These are phyloP conservation scores for Nicotiana tabacum DNA, from an alignment of 257 asterid species.

Conservation along the genomic window DNA sequence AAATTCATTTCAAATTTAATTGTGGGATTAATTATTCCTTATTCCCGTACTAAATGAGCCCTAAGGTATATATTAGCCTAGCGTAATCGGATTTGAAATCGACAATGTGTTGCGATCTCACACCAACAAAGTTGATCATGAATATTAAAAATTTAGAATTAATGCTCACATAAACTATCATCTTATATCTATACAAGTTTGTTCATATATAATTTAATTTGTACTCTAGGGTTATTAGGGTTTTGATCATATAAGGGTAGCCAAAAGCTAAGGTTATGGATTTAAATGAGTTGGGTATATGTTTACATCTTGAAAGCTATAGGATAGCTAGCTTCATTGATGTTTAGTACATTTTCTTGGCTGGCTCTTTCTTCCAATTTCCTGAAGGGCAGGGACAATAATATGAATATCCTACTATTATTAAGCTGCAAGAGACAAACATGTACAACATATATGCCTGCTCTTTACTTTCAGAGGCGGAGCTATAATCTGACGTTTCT, in stretches of 20 bases:
- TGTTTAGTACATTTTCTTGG: neutral
- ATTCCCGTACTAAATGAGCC: too few relatives aligned
- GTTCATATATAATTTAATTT: too few relatives aligned
- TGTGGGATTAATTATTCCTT: too few relatives aligned
- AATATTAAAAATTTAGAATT: neutral
- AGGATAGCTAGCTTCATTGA: neutral
- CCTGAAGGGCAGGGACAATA: conserved; percentile 1
- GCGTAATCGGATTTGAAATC: neutral
- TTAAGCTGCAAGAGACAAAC: neutral
- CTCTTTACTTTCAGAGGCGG: too few relatives aligned
- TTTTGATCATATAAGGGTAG: neutral
- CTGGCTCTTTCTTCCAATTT: neutral
- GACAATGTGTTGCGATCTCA: neutral
- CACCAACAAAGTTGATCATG: neutral
- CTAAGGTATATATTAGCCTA: too few relatives aligned
- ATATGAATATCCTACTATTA: neutral
- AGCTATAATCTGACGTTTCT: too few relatives aligned
- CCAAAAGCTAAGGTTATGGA: conserved; percentile 8
- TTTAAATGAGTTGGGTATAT: neutral
- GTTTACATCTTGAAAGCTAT: neutral
- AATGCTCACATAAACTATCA: too few relatives aligned
- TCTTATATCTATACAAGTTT: too few relatives aligned
- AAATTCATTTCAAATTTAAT: too few relatives aligned
- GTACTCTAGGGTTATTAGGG: neutral
- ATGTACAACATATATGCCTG: neutral